These are phyloP conservation scores for Phytophthora podocarpi DNA, from an alignment of 352 stramenopile species.

Conservation along the genomic window DNA sequence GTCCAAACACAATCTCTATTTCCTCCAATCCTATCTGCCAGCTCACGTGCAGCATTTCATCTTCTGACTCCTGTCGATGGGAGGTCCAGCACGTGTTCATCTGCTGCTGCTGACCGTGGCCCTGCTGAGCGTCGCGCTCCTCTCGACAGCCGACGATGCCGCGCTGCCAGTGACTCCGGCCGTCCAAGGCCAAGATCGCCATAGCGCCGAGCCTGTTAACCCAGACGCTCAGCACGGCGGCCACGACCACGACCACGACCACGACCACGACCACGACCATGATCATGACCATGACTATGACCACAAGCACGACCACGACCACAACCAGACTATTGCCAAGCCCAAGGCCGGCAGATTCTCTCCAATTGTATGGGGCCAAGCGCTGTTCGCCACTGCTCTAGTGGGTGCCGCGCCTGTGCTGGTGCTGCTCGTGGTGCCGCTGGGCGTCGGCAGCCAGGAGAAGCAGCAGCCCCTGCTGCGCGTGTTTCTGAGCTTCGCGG, in stretches of 20 bases:
- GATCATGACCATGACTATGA: slow-evolving; percentile 30
- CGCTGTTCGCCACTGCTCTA: slow-evolving; percentile 72
- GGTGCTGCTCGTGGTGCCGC: slow-evolving; percentile 70
- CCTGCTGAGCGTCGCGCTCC: slow-evolving; percentile 21
- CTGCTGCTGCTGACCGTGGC: slow-evolving; percentile 24
- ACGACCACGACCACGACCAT: slow-evolving; percentile 33
- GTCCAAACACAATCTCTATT: background rate
- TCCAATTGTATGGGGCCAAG: slow-evolving; percentile 57
- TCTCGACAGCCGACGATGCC: slow-evolving; percentile 16
- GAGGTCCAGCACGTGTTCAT: slow-evolving; percentile 8
- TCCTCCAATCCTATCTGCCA: slow-evolving; percentile 18
- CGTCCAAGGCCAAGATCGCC: slow-evolving; percentile 11
- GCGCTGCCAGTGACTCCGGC: slow-evolving; percentile 3
- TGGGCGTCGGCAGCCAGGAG: slow-evolving; percentile 58
- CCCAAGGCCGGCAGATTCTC: slow-evolving; percentile 43
- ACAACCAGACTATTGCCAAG: slow-evolving; percentile 21
- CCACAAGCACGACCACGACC: slow-evolving; percentile 22
- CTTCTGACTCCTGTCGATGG: slow-evolving; percentile 18
- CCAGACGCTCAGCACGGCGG: slow-evolving; percentile 17
- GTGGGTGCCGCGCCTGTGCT: slow-evolving; percentile 75
- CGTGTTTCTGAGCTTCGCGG: slow-evolving; percentile 90
- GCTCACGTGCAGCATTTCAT: too few relatives aligned
- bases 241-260: slow-evolving; percentile 31
- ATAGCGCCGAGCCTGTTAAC: background rate
- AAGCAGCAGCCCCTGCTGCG: slow-evolving; percentile 74